Evolutionary conservation across 345 rosid genomes (phyloP).

Genomic region (Nephelium lappaceum): DNA sequence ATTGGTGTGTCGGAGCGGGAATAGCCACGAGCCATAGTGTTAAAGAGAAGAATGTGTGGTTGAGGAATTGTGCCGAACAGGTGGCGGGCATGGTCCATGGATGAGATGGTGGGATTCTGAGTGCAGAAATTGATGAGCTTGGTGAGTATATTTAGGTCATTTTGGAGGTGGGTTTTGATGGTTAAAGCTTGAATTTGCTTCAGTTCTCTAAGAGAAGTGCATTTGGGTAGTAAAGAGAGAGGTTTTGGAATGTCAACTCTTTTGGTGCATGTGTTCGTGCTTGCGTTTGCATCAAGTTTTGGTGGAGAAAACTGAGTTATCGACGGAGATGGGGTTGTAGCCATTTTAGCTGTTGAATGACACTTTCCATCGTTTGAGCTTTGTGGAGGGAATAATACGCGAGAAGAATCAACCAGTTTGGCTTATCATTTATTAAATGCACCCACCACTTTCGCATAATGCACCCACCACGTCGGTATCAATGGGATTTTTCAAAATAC

Average conservation of each 20-base stretch:
- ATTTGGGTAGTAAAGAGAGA: conserved; percentile 46
- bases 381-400: conserved; percentile 8
- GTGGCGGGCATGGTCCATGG: conserved; percentile 55
- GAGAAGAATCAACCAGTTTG: neutral
- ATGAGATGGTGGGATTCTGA: conserved; percentile 35
- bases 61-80: conserved; percentile 59
- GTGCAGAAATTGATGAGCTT: conserved; percentile 72
- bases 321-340: conserved; percentile 33
- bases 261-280: neutral
- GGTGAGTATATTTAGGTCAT: conserved; percentile 46
- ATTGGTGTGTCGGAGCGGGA: conserved; percentile 46
- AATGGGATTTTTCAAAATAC: too few species aligned
- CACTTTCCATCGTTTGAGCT: neutral
- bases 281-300: neutral
- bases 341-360: conserved; percentile 35
- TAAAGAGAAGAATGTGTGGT: conserved; percentile 61
- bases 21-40: conserved; percentile 73
- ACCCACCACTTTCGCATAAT: neutral
- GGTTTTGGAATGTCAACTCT: conserved; percentile 27
- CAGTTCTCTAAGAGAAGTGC: conserved; percentile 55
- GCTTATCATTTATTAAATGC: neutral
- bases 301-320: conserved; percentile 22
- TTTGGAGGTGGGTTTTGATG: conserved; percentile 60
- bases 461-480: too few species aligned
- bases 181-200: conserved; percentile 71